Evolutionary conservation across 164 flowering plant genomes (phyloP).

Genomic region (grape (Vitis vinifera)): ASM3070453v1 NC_081822.1:8679001-8679500

Average conservation of each 20-base stretch:
- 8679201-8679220: conserved; percentile 57
- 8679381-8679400: conserved; percentile 16
- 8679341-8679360: conserved; percentile 18
- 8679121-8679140: conserved; percentile 29
- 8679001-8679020: conserved; percentile 20
- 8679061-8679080: background rate
- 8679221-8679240: conserved; percentile 32
- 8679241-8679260: conserved; percentile 21
- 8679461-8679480: conserved; percentile 31
- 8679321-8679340: conserved; percentile 1
- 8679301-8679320: background rate
- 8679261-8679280: conserved; percentile 1
- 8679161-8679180: conserved; percentile 33
- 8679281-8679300: conserved; percentile 5
- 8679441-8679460: conserved; percentile 19
- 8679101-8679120: conserved; percentile 26
- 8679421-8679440: conserved; percentile 10
- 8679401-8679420: conserved; percentile 17
- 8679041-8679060: background rate
- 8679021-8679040: conserved; percentile 4
- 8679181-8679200: conserved; percentile 59
- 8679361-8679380: conserved; percentile 7
- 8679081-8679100: conserved; percentile 35
- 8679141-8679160: conserved; percentile 58
- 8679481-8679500: conserved; percentile 10